phyloP scores from a whole-genome alignment of 2,329 filamentous ascomycete species.

The Colletotrichum cuscutae region DNA sequence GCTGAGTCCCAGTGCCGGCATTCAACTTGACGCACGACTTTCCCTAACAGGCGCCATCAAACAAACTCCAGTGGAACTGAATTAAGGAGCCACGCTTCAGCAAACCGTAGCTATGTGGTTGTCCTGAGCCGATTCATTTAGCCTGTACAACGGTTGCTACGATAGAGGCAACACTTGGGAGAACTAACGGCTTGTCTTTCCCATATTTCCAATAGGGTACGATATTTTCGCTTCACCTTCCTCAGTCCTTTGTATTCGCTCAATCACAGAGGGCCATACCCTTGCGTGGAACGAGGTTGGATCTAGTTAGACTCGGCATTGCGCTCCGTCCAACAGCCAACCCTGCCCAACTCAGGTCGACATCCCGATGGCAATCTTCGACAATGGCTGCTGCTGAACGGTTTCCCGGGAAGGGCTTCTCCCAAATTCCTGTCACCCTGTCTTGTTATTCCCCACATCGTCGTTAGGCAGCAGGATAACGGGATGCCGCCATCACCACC shows the following conservation, averaged over 20 bases:
- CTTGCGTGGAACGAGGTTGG: conserved; percentile 1
- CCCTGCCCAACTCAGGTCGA: conserved; percentile 19
- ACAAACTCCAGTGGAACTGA: background rate
- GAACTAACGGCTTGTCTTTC: background rate
- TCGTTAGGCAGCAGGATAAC: conserved; percentile 32
- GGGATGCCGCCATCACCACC: conserved; percentile 4
- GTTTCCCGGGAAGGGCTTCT: conserved; percentile 21
- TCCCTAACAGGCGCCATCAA: background rate
- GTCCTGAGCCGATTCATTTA: conserved; percentile 4
- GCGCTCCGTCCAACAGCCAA: conserved; percentile 32
- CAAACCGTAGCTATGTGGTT: background rate
- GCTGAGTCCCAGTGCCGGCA: background rate
- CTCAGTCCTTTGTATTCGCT: background rate
- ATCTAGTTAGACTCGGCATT: conserved; percentile 35
- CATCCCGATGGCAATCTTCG: conserved; percentile 12
- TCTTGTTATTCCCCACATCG: conserved; percentile 18
- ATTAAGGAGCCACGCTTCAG: background rate
- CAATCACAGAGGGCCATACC: conserved; percentile 12
- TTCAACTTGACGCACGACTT: background rate
- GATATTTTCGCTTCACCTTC: background rate
- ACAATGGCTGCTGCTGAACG: conserved; percentile 19
- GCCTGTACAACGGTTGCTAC: background rate
- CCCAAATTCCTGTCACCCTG: conserved; percentile 18
- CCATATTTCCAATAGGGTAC: background rate
- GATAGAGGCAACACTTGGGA: background rate